Conservation (phyloP, 305 asterid genomes). For the Salvia sclarea region DNA sequence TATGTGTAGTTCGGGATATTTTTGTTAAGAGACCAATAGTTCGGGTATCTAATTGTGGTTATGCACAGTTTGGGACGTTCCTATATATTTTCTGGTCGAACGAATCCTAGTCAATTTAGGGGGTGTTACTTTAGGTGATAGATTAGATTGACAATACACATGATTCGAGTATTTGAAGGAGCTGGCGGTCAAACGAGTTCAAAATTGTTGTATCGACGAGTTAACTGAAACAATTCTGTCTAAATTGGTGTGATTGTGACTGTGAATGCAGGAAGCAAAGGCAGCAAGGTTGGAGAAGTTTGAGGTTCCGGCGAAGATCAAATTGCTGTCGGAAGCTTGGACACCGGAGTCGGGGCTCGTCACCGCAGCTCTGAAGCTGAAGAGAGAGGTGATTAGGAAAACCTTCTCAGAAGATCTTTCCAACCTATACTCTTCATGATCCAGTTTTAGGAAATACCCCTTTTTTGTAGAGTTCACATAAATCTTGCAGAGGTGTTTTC, state of each 20-base stretch:
- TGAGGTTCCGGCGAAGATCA: constrained; percentile 81
- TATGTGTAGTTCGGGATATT: no score
- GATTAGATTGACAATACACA: not conserved
- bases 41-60: no score
- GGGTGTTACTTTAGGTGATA: not conserved
- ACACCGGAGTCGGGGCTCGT: constrained; percentile 94
- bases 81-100: not conserved
- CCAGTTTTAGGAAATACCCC: not conserved
- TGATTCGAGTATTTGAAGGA: not conserved
- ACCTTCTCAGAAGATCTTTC: constrained; percentile 47
- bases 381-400: constrained; percentile 70
- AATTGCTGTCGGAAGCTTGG: constrained; percentile 81
- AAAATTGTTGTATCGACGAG: not conserved
- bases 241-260: not conserved
- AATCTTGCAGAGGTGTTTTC: constrained; percentile 20
- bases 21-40: no score
- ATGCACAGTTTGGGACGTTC: no score
- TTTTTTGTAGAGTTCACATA: constrained; percentile 28
- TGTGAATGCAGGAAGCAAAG: constrained; percentile 66
- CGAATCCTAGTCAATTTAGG: not conserved
- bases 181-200: not conserved
- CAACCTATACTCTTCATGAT: constrained; percentile 43
- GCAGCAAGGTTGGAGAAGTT: constrained; percentile 78
- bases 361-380: constrained; percentile 88
- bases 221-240: not conserved